Conservation (phyloP, 2,329 filamentous ascomycete genomes). For the Diplodia scrobiculata region DNA sequence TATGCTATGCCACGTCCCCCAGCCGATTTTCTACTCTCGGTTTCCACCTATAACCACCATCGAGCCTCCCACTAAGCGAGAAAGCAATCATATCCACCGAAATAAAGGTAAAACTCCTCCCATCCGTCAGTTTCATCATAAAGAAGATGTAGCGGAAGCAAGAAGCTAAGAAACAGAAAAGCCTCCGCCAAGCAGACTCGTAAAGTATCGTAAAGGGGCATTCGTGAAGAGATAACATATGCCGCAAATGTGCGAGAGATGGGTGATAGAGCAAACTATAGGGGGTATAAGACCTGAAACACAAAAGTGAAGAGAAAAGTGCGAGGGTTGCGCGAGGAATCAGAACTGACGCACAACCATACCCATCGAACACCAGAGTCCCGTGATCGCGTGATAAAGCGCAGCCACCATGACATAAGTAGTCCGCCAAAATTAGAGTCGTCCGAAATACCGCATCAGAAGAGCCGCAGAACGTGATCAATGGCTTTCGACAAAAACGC, state of each 20-base stretch:
- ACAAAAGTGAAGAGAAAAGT: neutral
- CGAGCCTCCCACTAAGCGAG: neutral
- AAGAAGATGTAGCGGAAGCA: neutral
- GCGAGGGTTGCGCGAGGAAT: neutral
- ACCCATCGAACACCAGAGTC: neutral
- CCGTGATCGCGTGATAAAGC: neutral
- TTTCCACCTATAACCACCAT: neutral
- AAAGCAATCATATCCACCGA: constrained; percentile 1
- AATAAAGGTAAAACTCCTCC: neutral
- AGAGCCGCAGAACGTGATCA: constrained; percentile 21
- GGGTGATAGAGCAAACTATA: constrained; percentile 14
- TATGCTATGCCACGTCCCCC: neutral
- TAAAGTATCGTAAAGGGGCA: neutral
- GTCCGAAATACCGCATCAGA: constrained; percentile 11
- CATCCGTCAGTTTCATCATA: neutral
- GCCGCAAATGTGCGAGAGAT: neutral
- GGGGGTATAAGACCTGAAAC: constrained; percentile 24
- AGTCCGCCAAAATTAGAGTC: neutral
- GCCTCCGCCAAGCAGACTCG: constrained; percentile 5
- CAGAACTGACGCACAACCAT: neutral
- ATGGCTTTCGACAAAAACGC: constrained; percentile 18
- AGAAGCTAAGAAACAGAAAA: neutral
- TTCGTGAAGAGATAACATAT: neutral
- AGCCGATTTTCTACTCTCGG: neutral
- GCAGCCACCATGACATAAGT: constrained; percentile 5